phyloP scores from a whole-genome alignment of 495 filamentous ascomycete genomes.

The Neurospora discreta region DNA sequence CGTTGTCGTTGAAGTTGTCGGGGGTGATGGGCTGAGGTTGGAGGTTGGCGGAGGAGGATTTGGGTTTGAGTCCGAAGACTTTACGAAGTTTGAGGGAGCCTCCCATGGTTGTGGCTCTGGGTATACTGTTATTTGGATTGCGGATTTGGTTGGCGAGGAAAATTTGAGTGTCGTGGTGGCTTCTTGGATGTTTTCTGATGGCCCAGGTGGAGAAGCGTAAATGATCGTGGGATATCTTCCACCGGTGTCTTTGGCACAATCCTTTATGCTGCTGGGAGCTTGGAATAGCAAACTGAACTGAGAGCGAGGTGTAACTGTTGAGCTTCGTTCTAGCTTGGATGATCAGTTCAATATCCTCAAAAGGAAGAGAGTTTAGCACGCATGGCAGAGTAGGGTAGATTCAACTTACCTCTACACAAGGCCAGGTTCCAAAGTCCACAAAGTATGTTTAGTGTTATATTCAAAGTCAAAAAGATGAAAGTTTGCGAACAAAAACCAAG shows the following conservation, averaged over 20 bases:
- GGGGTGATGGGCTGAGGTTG: background rate
- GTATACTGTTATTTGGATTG: background rate
- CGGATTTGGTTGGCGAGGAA: background rate
- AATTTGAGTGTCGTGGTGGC: background rate
- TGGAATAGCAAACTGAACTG: background rate
- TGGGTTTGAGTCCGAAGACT: background rate
- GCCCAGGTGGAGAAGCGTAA: background rate
- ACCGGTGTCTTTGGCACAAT: background rate
- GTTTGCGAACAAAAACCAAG: background rate
- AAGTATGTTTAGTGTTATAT: background rate
- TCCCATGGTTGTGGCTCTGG: background rate
- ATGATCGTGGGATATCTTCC: background rate
- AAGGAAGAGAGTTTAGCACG: background rate
- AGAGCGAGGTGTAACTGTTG: background rate
- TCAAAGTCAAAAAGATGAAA: background rate
- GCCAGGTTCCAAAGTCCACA: background rate
- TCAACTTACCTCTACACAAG: background rate
- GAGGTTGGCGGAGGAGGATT: background rate
- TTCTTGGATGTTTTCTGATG: background rate
- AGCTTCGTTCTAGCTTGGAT: background rate
- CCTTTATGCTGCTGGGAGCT: background rate
- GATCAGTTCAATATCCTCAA: background rate
- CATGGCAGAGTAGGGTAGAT: background rate
- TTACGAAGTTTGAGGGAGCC: background rate
- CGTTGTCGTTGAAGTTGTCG: background rate